Conservation (phyloP, 176 grass and related monocot genomes). For the Carex kokanica region DNA sequence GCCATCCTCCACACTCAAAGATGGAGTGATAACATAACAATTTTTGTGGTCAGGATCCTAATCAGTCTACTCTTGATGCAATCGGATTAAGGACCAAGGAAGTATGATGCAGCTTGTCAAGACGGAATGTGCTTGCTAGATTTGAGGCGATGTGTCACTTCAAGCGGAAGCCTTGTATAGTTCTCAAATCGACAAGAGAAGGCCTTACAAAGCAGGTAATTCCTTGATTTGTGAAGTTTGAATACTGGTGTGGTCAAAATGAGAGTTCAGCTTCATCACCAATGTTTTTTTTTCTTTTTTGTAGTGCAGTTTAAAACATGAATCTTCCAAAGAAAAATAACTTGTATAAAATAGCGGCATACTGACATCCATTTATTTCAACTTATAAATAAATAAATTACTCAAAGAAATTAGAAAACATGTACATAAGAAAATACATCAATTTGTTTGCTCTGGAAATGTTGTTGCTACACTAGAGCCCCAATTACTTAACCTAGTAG, state of each 20-base stretch:
- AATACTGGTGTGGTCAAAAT: background rate
- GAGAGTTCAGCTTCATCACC: background rate
- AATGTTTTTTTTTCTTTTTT: background rate
- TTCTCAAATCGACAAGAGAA: background rate
- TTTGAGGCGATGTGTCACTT: too few relatives aligned
- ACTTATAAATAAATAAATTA: background rate
- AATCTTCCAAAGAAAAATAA: background rate
- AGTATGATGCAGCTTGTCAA: too few relatives aligned
- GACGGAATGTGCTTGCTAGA: too few relatives aligned
- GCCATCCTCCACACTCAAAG: too few relatives aligned
- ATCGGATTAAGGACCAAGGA: too few relatives aligned
- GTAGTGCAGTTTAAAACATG: background rate
- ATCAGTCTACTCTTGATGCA: too few relatives aligned
- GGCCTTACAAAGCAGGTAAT: too few relatives aligned
- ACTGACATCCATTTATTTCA: background rate
- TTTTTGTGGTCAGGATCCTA: too few relatives aligned
- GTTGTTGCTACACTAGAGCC: background rate
- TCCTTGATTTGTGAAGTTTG: background rate
- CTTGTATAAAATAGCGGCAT: too few relatives aligned
- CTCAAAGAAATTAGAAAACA: constrained; percentile 6
- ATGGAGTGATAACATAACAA: too few relatives aligned
- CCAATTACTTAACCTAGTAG: too few relatives aligned
- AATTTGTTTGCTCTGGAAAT: background rate
- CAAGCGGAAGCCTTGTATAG: background rate
- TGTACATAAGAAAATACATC: background rate